These are phyloP conservation scores for Paspalum vaginatum DNA, from an alignment of 176 grass and related monocot species.

Conservation along the genomic window DNA sequence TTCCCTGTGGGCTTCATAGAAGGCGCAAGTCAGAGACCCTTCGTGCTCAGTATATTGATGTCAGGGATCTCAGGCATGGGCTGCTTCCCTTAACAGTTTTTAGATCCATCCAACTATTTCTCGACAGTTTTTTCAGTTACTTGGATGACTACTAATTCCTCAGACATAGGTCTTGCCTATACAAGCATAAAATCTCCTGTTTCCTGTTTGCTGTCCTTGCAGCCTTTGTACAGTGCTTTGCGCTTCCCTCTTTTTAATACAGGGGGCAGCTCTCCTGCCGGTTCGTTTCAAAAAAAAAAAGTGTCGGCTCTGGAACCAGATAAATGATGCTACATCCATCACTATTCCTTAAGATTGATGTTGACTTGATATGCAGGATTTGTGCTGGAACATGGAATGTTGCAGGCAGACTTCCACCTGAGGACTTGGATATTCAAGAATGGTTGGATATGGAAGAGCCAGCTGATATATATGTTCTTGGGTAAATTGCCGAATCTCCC, in stretches of 20 bases:
- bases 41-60: slow-evolving; percentile 85
- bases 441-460: slow-evolving; percentile 91
- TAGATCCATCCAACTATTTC: neutral
- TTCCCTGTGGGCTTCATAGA: slow-evolving; percentile 57
- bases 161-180: slow-evolving; percentile 16
- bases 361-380: slow-evolving; percentile 56
- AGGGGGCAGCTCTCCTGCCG: too few relatives aligned
- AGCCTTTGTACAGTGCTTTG: too few relatives aligned
- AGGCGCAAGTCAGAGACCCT: slow-evolving; percentile 93
- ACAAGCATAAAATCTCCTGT: neutral
- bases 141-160: slow-evolving; percentile 15
- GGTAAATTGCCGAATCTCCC: slow-evolving; percentile 53
- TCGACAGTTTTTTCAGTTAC: slow-evolving; percentile 10
- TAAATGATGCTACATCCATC: slow-evolving; percentile 2
- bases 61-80: slow-evolving; percentile 71
- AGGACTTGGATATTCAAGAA: slow-evolving; percentile 73
- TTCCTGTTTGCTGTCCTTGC: too few relatives aligned
- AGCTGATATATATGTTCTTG: slow-evolving; percentile 96
- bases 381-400: slow-evolving; percentile 93
- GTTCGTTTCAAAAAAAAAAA: too few relatives aligned
- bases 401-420: slow-evolving; percentile 69
- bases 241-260: too few relatives aligned
- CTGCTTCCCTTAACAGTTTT: slow-evolving; percentile 10
- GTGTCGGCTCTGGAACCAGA: neutral
- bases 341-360: slow-evolving; percentile 12